Evolutionary conservation across 2,329 filamentous ascomycete species (phyloP), one percentile per base, ranked within the genome.

Genomic region (Monilinia laxa): DNA sequence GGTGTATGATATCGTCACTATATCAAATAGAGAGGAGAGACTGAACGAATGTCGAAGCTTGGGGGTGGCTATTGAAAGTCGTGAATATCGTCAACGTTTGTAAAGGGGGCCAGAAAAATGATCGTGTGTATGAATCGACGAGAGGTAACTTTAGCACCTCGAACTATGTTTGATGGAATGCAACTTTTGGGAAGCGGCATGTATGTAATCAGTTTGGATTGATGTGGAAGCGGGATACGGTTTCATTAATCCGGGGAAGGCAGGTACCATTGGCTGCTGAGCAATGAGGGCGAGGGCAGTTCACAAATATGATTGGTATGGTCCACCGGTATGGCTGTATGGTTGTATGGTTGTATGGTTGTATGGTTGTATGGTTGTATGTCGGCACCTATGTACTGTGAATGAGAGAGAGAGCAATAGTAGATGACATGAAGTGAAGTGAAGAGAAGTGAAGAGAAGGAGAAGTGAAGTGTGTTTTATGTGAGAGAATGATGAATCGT

Each of bases 191-290:
- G 62, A 65, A 58, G 53, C 9, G 62, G 62, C 62, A 65, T 65
- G 53, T 20, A 65, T 14, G 51, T 25, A 51, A 9, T 23, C 1
- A 35, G 20, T n/a, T n/a, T 35, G 31, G 31, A 35, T 35, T 7
- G 45, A n/a, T 23, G 47, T 64, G 42, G 55, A 60, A 60, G 25
- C 25, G 40, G 47, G 35, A 42, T 52, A 35, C 28, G 38, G 73
- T 73, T 74, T 75, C 71, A 73, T 68, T 60, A 73, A 72, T 73
- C 71, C 66, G 71, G 73, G 74, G 74, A 72, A 72, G 68, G 71
- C 52, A 68, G 63, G 69, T 69, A 68, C 68, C 67, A 73, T 66
- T 71, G 71, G 70, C 53, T 67, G 53, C 35, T 52, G 66, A 67
- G 58, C 25, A 62, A 62, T 45, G 23, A 45, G 52, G 20, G 31